phyloP scores from a whole-genome alignment of 2,329 filamentous ascomycete genomes.

The Orbilia blumenaviensis region DNA sequence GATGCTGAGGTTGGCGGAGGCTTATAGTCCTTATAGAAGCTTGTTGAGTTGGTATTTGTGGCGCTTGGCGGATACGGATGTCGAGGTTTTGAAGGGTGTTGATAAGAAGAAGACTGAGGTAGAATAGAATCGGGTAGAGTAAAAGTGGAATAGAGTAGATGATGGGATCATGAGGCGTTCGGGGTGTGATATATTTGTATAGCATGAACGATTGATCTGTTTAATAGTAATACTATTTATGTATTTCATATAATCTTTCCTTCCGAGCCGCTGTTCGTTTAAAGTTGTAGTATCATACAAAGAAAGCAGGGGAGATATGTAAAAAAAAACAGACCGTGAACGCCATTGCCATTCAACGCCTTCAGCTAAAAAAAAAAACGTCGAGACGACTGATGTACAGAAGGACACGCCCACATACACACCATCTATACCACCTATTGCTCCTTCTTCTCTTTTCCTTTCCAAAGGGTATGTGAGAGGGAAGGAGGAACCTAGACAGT shows the following conservation, averaged over 20 bases:
- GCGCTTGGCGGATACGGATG: slow-evolving; percentile 81
- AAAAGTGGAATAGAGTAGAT: neutral
- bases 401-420: neutral
- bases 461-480: too few species aligned
- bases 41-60: slow-evolving; percentile 73
- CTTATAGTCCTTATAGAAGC: slow-evolving; percentile 80
- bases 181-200: neutral
- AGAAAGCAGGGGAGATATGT: neutral
- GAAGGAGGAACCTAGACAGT: slow-evolving; percentile 1
- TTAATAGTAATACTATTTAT: too few species aligned
- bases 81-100: slow-evolving; percentile 64
- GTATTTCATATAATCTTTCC: too few species aligned
- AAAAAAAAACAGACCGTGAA: neutral
- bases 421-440: neutral
- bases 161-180: neutral
- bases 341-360: slow-evolving; percentile 4
- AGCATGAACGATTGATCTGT: too few species aligned
- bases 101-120: slow-evolving; percentile 13
- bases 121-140: neutral
- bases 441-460: too few species aligned
- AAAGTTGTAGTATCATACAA: slow-evolving; percentile 16
- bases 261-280: neutral
- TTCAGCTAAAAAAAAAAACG: neutral
- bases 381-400: slow-evolving; percentile 5
- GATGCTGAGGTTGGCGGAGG: slow-evolving; percentile 82